Conservation (phyloP, 192 early-diverging fungal species). For the Backusella luteola region DNA sequence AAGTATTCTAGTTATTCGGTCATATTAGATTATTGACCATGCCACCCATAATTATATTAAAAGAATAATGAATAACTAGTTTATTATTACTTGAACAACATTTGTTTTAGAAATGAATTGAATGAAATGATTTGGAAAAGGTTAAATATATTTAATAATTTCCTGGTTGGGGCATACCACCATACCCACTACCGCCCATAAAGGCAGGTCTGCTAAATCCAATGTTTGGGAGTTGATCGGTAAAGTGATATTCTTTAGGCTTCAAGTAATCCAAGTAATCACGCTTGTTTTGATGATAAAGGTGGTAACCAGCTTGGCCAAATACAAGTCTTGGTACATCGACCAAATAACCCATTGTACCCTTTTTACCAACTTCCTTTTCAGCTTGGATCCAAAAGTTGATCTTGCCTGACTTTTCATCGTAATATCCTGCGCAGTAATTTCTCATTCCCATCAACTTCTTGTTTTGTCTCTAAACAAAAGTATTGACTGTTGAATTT, state of each 20-base stretch:
- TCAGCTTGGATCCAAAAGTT: slow-evolving; percentile 41
- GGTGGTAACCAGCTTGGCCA: slow-evolving; percentile 26
- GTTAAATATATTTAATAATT: not conserved
- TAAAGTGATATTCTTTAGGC: not conserved
- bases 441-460: slow-evolving; percentile 39
- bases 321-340: slow-evolving; percentile 37
- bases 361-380: slow-evolving; percentile 31
- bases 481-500: not conserved
- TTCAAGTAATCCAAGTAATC: slow-evolving; percentile 5
- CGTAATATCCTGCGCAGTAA: slow-evolving; percentile 33
- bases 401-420: slow-evolving; percentile 25
- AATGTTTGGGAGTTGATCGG: not conserved
- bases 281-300: slow-evolving; percentile 13
- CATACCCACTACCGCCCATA: not conserved
- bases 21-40: too few relatives aligned
- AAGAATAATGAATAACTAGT: not conserved
- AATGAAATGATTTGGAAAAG: not conserved
- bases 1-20: too few relatives aligned
- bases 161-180: not conserved
- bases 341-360: slow-evolving; percentile 36
- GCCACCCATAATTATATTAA: too few relatives aligned
- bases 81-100: not conserved
- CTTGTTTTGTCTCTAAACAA: slow-evolving; percentile 27
- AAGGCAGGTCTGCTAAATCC: not conserved
- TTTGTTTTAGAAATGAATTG: not conserved